Base-by-base conservation (phyloP, 371 early-diverging fungal genomes). In the Saksenaea vasiformis region DNA sequence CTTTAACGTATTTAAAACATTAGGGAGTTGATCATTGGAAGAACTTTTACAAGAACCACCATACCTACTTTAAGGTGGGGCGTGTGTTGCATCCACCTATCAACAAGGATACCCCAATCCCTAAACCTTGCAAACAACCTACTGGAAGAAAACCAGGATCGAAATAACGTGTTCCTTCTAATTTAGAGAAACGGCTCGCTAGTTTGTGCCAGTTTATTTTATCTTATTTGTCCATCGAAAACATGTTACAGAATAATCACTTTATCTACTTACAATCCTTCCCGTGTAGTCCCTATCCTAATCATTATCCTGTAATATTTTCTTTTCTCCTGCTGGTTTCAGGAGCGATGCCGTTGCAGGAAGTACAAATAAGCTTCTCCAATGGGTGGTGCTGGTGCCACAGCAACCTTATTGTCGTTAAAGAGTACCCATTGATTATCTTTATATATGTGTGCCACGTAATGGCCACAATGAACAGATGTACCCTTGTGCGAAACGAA, bases 401-500 rank as follows among this genome's bases (percentile, higher is more conserved):
- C 80, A 3, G 91, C 99, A 2, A 97, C 99, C 76, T 92, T 94
- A 70, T 95, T 87, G 76, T 98, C 99, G 71, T 98, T 98, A 78
- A 91, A 96, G 62, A 98, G 76, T 53, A 91, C 83, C 97, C 98
- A 98, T 56, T 83, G 79, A 17, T 78, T 85, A 19, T 83, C 76
- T 59, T 88, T 85, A 59, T 82, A 79, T 41, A 95, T 83, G 65
- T 94, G 96, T 10, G 94, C 88, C 9, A 98, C 95, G 74, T 98
- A 98, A 74, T 98, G 99, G 26, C 99, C 99, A 69, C 93, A 95
- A 68, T 95, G 96, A 1, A 93, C 89, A 3, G 97, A 97, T 10
- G 97, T 90, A n/a, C 99, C 99, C 71, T 94, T 94, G 84, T 98
- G 99, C 24, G 95, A 94, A 34, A 98, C 89, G 80, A 96, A 93